Base-by-base conservation (phyloP, 1,139 yeast species). In the Protomyces pachydermus region DNA sequence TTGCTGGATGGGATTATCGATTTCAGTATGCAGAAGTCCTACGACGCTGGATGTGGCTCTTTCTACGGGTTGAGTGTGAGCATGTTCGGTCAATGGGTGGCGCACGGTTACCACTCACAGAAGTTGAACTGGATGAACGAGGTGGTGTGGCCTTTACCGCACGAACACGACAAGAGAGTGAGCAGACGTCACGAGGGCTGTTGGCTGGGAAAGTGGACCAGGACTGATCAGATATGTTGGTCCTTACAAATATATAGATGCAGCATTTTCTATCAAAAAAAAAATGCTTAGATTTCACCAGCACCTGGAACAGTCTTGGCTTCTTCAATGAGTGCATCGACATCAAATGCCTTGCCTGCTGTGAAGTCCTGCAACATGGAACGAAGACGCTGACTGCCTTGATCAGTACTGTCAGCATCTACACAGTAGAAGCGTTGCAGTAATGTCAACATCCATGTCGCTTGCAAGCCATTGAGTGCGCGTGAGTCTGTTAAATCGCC, bases 11-110 rank as follows among this genome's bases (percentile, higher is more conserved):
- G 48, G 48, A 42, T 10, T 42, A 42, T 42, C 48, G 48, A 2
- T 74, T 89, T 61, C 95, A 91, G 71, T 71, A 83, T 9, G 75
- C 91, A 63, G 98, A 93, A 73, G 79, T 93, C 10, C 70, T 85
- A 10, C 81, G 98, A 75, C 80, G 98, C 70, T 89, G 93, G 84
- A 76, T 90, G 66, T 93, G 98, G 98, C 83, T 91, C 61, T 83
- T 89, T 70, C 78, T 91, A 72, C 86, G 95, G 73, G 77, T 91
- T 38, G 97, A 91, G 71, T 52, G 56, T 28, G 62, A 58, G 56
- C 56, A 58, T 48, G 52, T 39, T 18, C 38, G 62, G 4, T 18
- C 28, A 8, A 51, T 32, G 12, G 62, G 62, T 9, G 18, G 45
- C 23, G 48, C 18, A n/a, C 48, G 48, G 14, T 42, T 42, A 20